Evolutionary conservation across 73 alveolate species (phyloP).

Genomic region (Paramecium biaurelia): DNA sequence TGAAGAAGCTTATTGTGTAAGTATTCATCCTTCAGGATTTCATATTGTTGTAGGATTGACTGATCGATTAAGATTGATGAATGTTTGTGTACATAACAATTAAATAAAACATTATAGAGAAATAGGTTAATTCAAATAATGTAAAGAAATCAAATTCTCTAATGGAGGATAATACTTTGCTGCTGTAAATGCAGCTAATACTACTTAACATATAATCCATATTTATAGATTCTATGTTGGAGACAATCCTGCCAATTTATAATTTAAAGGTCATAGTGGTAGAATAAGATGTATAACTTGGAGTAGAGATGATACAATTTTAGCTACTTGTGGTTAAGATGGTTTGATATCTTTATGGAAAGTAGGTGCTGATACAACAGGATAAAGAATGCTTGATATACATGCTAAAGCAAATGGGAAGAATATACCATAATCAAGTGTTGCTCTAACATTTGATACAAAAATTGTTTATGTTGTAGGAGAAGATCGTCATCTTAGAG

Average conservation of each 20-base stretch:
- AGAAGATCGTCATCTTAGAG: slow-evolving; percentile 72
- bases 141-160: slow-evolving; percentile 91
- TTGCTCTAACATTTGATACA: slow-evolving; percentile 56
- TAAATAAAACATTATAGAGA: slow-evolving; percentile 84
- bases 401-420: slow-evolving; percentile 65
- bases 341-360: slow-evolving; percentile 86
- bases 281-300: slow-evolving; percentile 90
- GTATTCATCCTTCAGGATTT: slow-evolving; percentile 94
- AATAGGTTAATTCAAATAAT: slow-evolving; percentile 85
- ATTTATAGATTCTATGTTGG: slow-evolving; percentile 83
- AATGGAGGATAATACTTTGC: slow-evolving; percentile 98
- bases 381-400: slow-evolving; percentile 62
- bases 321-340: slow-evolving; percentile 93
- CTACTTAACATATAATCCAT: slow-evolving; percentile 75
- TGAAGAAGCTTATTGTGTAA: slow-evolving; percentile 90
- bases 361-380: slow-evolving; percentile 69
- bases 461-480: slow-evolving; percentile 77
- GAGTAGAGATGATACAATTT: slow-evolving; percentile 92
- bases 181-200: slow-evolving; percentile 77
- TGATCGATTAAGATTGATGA: slow-evolving; percentile 96
- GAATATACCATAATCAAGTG: slow-evolving; percentile 72
- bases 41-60: slow-evolving; percentile 96
- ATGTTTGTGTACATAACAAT: slow-evolving; percentile 81
- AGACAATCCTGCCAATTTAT: slow-evolving; percentile 76
- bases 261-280: slow-evolving; percentile 71